These are phyloP conservation scores for Citrus sp. DNA, from an alignment of 345 rosid genomes.

Conservation along the genomic window DNA sequence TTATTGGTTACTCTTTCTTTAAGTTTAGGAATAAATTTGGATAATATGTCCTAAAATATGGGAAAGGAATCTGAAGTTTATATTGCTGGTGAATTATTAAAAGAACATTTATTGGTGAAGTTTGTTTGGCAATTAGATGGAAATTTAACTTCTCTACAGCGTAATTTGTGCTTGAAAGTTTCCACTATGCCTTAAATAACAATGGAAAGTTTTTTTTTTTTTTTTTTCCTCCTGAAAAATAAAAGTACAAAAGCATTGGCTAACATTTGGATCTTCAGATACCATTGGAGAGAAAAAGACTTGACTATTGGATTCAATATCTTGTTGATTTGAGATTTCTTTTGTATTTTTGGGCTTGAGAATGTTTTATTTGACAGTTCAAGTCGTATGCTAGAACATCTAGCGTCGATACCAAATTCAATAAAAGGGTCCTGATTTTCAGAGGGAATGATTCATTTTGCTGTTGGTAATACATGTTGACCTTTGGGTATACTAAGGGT, in stretches of 20 bases:
- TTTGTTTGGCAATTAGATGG: neutral
- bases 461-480: neutral
- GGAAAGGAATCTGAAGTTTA: neutral
- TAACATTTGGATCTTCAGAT: neutral
- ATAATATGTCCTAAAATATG: neutral
- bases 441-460: neutral
- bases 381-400: neutral
- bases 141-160: neutral
- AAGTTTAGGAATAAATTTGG: neutral
- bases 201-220: neutral
- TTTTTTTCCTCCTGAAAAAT: neutral
- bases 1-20: neutral
- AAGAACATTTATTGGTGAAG: neutral
- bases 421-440: neutral
- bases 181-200: neutral
- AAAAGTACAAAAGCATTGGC: neutral
- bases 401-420: neutral
- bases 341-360: neutral
- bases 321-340: neutral
- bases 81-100: neutral
- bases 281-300: neutral
- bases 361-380: neutral
- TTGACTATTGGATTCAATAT: neutral
- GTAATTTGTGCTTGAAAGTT: neutral
- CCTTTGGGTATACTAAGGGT: neutral